Evolutionary conservation across 345 rosid genomes (phyloP), one percentile per base, ranked within the genome.

Genomic region (Diplotaxis tenuifolia): DNA sequence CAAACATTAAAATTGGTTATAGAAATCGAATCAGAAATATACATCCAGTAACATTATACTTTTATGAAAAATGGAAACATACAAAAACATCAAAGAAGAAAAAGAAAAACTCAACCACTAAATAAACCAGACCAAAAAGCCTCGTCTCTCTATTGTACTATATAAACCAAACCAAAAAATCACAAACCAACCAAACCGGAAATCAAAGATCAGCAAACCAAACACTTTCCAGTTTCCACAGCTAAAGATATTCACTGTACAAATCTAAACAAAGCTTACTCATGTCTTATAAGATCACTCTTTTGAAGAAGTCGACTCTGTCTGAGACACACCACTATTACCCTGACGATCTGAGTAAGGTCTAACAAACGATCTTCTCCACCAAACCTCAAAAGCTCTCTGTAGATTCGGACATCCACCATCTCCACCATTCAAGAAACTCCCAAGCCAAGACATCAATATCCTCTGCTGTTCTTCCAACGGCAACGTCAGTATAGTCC

Each of bases 391-490:
- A 21, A 95, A 95, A 27, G 99, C 96, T 84, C 89, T 81, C 68
- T 88, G 99, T 67, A 95, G 93, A 82, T 95, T 95, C 3, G 99
- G 99, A 86, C 99, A 95, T n/a, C n/a, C n/a, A 59, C 86, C 88
- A 80, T 95, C 92, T 20, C 97, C 97, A 0, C 86, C 86, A 62
- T 86, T 88, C 47, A 95, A 70, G 58, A 95, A 95, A 80, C 84
- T 88, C 27, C 97, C 92, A 50, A 95, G 73, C 99, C 97, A 95
- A 31, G 86, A 64, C 42, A 95, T 78, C 79, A 95, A 70, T 64
- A 95, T 89, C 62, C 84, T 84, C 77, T 92, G 97, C 73, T 95
- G 99, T 69, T 95, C 96, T 81, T 95, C 96, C 65, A 95, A 61
- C 10, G 99, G 97, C 28, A 95, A 80, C 4, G 99, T 95, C 71